Percentiles rank a stretch among this genome's conserved stretches.
phyloP scores from a whole-genome alignment of 2,329 filamentous ascomycete species.

The Colletotrichum falcatum region DNA sequence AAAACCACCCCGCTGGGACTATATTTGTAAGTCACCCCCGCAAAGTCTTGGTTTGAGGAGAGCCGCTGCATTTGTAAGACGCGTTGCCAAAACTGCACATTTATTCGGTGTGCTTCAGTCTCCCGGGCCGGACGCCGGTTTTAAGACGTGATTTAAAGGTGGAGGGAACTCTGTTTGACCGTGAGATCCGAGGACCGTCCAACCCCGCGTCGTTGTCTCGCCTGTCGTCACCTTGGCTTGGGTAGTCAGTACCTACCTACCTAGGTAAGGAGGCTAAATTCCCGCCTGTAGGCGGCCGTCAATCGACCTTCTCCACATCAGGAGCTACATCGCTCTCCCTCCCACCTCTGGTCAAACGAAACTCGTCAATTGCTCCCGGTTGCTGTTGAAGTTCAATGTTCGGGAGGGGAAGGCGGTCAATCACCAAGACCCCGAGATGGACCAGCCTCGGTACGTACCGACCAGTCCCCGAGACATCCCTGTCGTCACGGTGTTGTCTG shows the following conservation, averaged over 20 bases:
- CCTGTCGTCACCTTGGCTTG: not conserved
- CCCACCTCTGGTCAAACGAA: not conserved
- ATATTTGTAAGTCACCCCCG: constrained; percentile 18
- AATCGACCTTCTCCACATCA: constrained; percentile 9
- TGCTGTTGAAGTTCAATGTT: not conserved
- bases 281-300: not conserved
- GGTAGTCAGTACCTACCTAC: too few relatives aligned
- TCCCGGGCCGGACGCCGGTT: constrained; percentile 31
- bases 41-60: not conserved
- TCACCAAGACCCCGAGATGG: not conserved
- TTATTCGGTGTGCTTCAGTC: constrained; percentile 28
- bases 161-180: constrained; percentile 10
- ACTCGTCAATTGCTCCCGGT: not conserved
- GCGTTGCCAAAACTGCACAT: constrained; percentile 22
- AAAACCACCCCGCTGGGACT: constrained; percentile 13
- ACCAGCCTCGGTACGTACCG: constrained; percentile 16
- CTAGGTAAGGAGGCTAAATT: not conserved
- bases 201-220: constrained; percentile 17
- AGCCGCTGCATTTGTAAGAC: not conserved
- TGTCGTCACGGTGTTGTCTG: constrained; percentile 35
- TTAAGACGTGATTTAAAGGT: constrained; percentile 25
- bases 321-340: not conserved
- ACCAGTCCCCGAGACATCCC: not conserved
- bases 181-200: constrained; percentile 25
- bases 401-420: constrained; percentile 23